Evolutionary conservation across 768 basidiomycete genomes (phyloP).

Genomic region (Boletus rufocinnamomeus): DNA sequence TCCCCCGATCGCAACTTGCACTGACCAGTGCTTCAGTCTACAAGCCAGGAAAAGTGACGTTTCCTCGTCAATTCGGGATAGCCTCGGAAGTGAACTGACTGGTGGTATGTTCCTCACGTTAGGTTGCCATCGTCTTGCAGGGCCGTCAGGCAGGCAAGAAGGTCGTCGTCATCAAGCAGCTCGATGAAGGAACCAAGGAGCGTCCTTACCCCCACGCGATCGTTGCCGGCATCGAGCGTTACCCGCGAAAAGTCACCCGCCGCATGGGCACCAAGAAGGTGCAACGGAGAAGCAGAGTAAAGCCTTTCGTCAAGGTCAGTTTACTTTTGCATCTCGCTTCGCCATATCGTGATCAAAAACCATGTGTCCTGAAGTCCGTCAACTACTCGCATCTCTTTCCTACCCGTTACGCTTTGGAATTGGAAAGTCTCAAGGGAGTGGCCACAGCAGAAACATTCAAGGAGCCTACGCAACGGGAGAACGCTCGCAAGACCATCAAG

Average conservation of each 20-base stretch:
- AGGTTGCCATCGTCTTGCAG: constrained; percentile 97
- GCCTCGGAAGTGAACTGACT: constrained; percentile 1
- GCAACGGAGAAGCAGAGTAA: constrained; percentile 91
- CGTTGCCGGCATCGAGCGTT: constrained; percentile 97
- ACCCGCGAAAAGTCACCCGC: constrained; percentile 96
- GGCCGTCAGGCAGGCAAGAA: constrained; percentile 99
- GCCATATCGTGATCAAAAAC: background rate
- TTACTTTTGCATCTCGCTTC: background rate
- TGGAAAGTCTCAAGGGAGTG: constrained; percentile 90
- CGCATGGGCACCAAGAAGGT: constrained; percentile 98
- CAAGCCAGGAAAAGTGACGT: constrained; percentile 87
- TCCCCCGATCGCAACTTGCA: background rate
- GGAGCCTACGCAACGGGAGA: constrained; percentile 93
- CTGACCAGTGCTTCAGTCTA: constrained; percentile 58
- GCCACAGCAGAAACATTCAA: constrained; percentile 92
- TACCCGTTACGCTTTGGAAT: constrained; percentile 96
- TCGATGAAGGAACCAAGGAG: constrained; percentile 96
- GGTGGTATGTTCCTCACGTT: background rate
- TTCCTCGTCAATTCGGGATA: background rate
- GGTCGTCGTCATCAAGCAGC: constrained; percentile 97
- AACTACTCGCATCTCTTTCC: constrained; percentile 99
- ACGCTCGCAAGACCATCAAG: constrained; percentile 95
- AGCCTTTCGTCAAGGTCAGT: constrained; percentile 98
- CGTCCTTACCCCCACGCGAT: constrained; percentile 97
- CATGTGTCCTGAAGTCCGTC: constrained; percentile 55